These are phyloP conservation scores for Opeltia flavorubescens DNA, from an alignment of 495 filamentous ascomycete species.

Conservation along the genomic window DNA sequence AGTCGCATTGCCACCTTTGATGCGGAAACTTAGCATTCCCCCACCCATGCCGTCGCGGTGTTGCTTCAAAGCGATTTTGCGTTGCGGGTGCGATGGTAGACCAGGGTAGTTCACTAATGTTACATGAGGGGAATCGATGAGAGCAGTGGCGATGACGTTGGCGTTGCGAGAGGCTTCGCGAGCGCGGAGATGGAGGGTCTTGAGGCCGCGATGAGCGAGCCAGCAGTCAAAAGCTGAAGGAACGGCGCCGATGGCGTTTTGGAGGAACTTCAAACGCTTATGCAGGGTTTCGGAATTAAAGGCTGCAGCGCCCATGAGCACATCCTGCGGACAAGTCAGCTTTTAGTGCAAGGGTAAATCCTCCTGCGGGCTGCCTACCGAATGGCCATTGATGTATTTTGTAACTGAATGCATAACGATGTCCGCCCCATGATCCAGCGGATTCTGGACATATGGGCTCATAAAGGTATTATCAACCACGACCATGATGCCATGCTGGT, in stretches of 20 bases:
- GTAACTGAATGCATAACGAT: slow-evolving; percentile 99
- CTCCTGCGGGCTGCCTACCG: slow-evolving; percentile 30
- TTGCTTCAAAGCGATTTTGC: slow-evolving; percentile 71
- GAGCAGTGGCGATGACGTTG: slow-evolving; percentile 55
- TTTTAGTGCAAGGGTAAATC: no score
- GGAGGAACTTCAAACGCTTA: slow-evolving; percentile 72
- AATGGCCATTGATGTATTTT: slow-evolving; percentile 98
- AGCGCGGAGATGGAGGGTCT: slow-evolving; percentile 89
- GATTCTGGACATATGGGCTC: slow-evolving; percentile 91
- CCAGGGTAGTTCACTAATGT: slow-evolving; percentile 91
- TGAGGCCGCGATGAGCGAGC: slow-evolving; percentile 96
- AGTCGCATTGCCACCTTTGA: slow-evolving; percentile 73
- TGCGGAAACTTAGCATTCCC: slow-evolving; percentile 94
- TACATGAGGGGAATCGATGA: slow-evolving; percentile 71
- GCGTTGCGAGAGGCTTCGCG: slow-evolving; percentile 75
- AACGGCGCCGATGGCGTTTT: slow-evolving; percentile 93
- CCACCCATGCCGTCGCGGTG: slow-evolving; percentile 91
- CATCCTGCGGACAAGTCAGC: slow-evolving; percentile 45
- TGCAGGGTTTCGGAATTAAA: slow-evolving; percentile 75
- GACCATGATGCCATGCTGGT: slow-evolving; percentile 77
- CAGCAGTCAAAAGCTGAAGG: slow-evolving; percentile 94
- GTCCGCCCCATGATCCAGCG: slow-evolving; percentile 86
- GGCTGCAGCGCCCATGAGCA: slow-evolving; percentile 96
- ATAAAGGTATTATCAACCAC: slow-evolving; percentile 99
- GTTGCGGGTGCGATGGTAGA: slow-evolving; percentile 71